Base-by-base conservation (phyloP, 2,329 filamentous ascomycete species). In the Fusarium armeniacum region DNA sequence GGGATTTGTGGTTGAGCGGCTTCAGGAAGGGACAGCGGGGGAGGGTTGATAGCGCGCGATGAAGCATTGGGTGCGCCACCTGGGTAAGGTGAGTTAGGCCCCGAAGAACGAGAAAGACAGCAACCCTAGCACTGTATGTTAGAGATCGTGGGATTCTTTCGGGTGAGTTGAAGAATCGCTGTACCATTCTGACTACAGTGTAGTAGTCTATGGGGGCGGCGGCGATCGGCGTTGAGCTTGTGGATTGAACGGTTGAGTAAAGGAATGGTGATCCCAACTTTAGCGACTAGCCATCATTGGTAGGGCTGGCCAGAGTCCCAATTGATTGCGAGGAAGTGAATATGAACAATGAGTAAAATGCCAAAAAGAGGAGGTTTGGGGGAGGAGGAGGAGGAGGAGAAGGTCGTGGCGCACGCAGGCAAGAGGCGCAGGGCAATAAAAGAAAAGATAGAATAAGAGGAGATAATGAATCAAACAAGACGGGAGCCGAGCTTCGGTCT, bases 1-100 rank as follows among this genome's bases (percentile, higher is more conserved):
- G 75, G 60, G 44, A 73, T 41, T 58, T 62, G 54, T 47, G 61
- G 50, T 57, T 73, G 68, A 49, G 44, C 75, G 58, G 73, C 70
- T 47, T 77, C 78, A 53, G 76, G 70, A 70, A 77, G 61, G 75
- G 74, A 65, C 73, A 81, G 59, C 60, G 76, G 71, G 66, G 80
- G 76, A 18, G 81, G 77, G 67, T 86, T 88, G 77, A 87, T 87
- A 58, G 86, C 84, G 58, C 85, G 83, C 54, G 85, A 81, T 11
- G 86, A 87, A 61, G 83, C 81, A 36, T 85, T 84, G 28, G 82
- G 78, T 33, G 79, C 81, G 62, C 81, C 84, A 50, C 83, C 83
- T 11, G 84, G 82, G 65, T 87, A 87, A 24, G 86, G 85, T 51
- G 85, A 86, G 76, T 85, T 86, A 13, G 84, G 82, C 63, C 83